These are phyloP conservation scores for Diversispora eburnea DNA, from an alignment of 192 early-diverging fungal species.

Conservation along the genomic window DNA sequence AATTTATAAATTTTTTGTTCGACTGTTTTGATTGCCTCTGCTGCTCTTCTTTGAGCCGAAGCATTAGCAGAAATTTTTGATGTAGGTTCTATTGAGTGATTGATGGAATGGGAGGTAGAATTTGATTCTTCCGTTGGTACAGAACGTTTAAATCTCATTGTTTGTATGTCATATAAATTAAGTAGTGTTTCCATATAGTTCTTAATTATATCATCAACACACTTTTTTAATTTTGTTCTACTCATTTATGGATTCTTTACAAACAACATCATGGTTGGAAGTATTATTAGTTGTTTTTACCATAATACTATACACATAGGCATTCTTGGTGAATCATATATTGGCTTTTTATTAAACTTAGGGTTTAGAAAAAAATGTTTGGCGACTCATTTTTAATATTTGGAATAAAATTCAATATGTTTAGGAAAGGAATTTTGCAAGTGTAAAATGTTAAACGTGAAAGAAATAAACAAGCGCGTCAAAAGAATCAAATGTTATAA, in stretches of 20 bases:
- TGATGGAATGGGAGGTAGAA: background rate
- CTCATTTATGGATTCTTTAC: background rate
- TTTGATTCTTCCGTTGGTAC: background rate
- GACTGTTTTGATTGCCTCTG: background rate
- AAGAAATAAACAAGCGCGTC: too few relatives aligned
- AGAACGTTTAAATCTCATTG: background rate
- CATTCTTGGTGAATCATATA: background rate
- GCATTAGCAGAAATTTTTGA: background rate
- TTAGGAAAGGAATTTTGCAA: too few relatives aligned
- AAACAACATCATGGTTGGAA: background rate
- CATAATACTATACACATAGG: background rate
- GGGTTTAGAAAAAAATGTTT: background rate
- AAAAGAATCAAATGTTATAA: too few relatives aligned
- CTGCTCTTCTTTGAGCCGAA: background rate
- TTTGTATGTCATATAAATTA: slow-evolving; percentile 3
- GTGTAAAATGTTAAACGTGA: too few relatives aligned
- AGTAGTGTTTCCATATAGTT: background rate
- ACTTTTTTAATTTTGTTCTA: background rate
- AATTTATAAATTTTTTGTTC: too few relatives aligned
- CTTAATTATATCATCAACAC: background rate
- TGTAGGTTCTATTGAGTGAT: background rate
- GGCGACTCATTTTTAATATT: background rate
- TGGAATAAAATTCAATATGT: too few relatives aligned
- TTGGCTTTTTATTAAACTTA: background rate
- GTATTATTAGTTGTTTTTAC: background rate